Evolutionary conservation across 495 filamentous ascomycete species (phyloP).

Genomic region (Jackrogersella multiformis): DNA sequence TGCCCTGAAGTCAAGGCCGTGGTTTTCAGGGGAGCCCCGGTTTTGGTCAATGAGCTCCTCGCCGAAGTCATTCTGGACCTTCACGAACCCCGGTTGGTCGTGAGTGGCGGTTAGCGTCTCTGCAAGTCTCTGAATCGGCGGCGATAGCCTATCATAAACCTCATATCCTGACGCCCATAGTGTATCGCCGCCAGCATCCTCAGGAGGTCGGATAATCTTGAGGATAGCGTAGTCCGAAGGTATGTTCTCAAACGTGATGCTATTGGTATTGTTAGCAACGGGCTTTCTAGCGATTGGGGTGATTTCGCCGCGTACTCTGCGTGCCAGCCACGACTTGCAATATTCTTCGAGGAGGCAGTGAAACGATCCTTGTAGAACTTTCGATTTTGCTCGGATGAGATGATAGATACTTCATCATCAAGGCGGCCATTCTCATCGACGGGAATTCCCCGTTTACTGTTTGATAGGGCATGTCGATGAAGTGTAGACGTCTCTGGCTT

Average conservation of each 20-base stretch:
- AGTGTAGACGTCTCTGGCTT: constrained; percentile 70
- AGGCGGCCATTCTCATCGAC: constrained; percentile 62
- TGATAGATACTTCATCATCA: constrained; percentile 76
- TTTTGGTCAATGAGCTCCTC: constrained; percentile 64
- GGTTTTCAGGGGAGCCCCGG: constrained; percentile 72
- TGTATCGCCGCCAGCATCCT: constrained; percentile 69
- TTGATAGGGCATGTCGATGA: constrained; percentile 64
- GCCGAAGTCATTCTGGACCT: constrained; percentile 61
- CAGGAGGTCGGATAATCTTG: constrained; percentile 65
- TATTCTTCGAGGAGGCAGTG: constrained; percentile 57
- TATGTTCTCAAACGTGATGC: constrained; percentile 69
- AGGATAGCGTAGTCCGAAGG: constrained; percentile 71
- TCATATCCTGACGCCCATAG: constrained; percentile 78
- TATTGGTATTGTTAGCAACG: constrained; percentile 32
- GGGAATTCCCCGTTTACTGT: constrained; percentile 61
- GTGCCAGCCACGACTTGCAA: constrained; percentile 50
- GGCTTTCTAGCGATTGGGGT: neutral
- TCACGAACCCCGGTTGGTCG: constrained; percentile 65
- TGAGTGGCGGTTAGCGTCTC: constrained; percentile 73
- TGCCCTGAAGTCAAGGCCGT: constrained; percentile 66
- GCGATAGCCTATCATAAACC: constrained; percentile 72
- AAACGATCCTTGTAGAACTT: constrained; percentile 68
- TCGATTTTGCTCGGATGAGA: constrained; percentile 70
- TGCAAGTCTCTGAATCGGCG: constrained; percentile 68
- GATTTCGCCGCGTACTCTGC: constrained; percentile 43